Percentiles rank a stretch among this genome's conserved stretches.
Evolutionary conservation across 2,329 filamentous ascomycete genomes (phyloP).

Genomic region (Whalleya microplaca): DNA sequence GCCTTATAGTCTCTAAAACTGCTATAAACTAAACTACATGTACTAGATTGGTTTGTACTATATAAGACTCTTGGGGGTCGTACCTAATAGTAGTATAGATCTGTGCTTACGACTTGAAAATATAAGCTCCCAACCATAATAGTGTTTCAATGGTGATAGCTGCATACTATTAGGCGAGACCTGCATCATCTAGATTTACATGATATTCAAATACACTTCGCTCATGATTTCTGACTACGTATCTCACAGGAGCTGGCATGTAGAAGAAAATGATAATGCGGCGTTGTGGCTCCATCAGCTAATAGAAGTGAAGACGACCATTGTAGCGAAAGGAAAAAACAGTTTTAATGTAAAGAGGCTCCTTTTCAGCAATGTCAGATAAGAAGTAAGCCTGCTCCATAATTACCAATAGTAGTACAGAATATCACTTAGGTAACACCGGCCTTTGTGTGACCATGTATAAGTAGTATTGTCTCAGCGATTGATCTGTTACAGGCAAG

Average conservation of each 20-base stretch:
- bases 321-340: background rate
- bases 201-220: background rate
- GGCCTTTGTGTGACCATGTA: background rate
- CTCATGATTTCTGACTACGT: background rate
- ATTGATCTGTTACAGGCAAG: background rate
- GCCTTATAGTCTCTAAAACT: too few relatives aligned
- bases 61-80: too few relatives aligned
- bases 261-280: too few relatives aligned
- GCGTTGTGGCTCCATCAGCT: background rate
- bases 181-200: background rate
- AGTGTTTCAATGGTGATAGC: background rate
- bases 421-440: background rate
- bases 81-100: background rate
- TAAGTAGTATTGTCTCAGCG: background rate
- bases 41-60: too few relatives aligned
- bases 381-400: background rate
- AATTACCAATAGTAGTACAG: background rate
- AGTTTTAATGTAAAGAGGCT: background rate
- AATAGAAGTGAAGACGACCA: background rate
- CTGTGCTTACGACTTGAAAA: background rate
- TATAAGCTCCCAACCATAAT: background rate
- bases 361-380: background rate
- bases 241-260: background rate
- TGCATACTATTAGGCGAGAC: background rate
- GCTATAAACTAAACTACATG: too few relatives aligned